phyloP scores from a whole-genome alignment of 2,329 filamentous ascomycete genomes.

The Microsporum canis region DNA sequence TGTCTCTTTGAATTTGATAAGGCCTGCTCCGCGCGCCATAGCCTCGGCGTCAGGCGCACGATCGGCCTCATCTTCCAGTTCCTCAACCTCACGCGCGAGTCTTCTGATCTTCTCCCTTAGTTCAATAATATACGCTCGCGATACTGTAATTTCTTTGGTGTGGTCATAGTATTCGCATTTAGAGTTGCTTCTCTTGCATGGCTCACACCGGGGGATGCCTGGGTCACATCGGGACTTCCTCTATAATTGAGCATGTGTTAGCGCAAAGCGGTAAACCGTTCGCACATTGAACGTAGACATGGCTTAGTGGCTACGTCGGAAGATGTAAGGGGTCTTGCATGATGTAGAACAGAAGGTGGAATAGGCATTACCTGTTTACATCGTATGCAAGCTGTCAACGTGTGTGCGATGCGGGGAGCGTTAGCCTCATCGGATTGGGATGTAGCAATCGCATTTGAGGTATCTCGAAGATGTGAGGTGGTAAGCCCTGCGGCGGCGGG shows the following conservation, averaged over 20 bases:
- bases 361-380: slow-evolving; percentile 11
- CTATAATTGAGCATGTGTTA: slow-evolving; percentile 35
- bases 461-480: neutral
- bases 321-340: neutral
- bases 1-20: slow-evolving; percentile 71
- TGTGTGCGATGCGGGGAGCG: slow-evolving; percentile 11
- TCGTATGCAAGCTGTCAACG: slow-evolving; percentile 11
- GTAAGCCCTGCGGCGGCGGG: slow-evolving; percentile 3
- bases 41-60: slow-evolving; percentile 63
- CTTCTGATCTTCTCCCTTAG: slow-evolving; percentile 76
- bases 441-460: neutral
- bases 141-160: slow-evolving; percentile 71
- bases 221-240: slow-evolving; percentile 95
- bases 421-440: slow-evolving; percentile 4
- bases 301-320: no score
- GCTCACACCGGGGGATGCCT: slow-evolving; percentile 76
- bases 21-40: slow-evolving; percentile 73
- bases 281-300: no score
- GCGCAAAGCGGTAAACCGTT: neutral
- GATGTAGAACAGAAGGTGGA: neutral
- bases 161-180: slow-evolving; percentile 94
- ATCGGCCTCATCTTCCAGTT: slow-evolving; percentile 66
- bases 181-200: slow-evolving; percentile 84
- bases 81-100: slow-evolving; percentile 68
- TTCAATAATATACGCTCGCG: slow-evolving; percentile 82